phyloP scores from a whole-genome alignment of 2,329 filamentous ascomycete genomes.

The Neonectria ditissima region DNA sequence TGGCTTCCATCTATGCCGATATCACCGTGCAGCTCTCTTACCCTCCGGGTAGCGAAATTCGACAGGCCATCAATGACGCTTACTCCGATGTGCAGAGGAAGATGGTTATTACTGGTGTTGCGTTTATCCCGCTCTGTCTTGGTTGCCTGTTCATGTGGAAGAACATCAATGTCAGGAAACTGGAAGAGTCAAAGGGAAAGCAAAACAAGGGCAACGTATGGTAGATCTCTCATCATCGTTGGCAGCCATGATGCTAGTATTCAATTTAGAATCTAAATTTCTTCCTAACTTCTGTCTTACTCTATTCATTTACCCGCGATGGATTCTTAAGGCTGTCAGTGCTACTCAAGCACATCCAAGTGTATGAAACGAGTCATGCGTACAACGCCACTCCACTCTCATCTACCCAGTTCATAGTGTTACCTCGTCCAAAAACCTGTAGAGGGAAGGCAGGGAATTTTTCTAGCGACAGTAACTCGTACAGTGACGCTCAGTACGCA shows the following conservation, averaged over 20 bases:
- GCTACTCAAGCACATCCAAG: too few species aligned
- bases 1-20: slow-evolving; percentile 64
- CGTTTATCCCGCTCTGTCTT: slow-evolving; percentile 48
- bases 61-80: slow-evolving; percentile 68
- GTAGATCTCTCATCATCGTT: neutral
- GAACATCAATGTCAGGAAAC: slow-evolving; percentile 60
- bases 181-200: slow-evolving; percentile 59
- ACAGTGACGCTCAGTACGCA: too few species aligned
- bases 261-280: neutral
- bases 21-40: slow-evolving; percentile 65
- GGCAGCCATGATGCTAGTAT: neutral
- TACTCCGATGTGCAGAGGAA: slow-evolving; percentile 65
- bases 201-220: slow-evolving; percentile 65
- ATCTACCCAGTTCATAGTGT: too few species aligned
- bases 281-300: too few species aligned
- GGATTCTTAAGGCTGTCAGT: too few species aligned
- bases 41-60: slow-evolving; percentile 55
- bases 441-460: too few species aligned
- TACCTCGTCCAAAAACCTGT: too few species aligned
- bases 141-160: slow-evolving; percentile 61
- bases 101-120: slow-evolving; percentile 57
- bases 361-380: too few species aligned
- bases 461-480: too few species aligned
- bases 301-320: too few species aligned
- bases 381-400: too few species aligned